Evolutionary conservation across 305 asterid species (phyloP).

Genomic region (Fraxinus baroniana): DNA sequence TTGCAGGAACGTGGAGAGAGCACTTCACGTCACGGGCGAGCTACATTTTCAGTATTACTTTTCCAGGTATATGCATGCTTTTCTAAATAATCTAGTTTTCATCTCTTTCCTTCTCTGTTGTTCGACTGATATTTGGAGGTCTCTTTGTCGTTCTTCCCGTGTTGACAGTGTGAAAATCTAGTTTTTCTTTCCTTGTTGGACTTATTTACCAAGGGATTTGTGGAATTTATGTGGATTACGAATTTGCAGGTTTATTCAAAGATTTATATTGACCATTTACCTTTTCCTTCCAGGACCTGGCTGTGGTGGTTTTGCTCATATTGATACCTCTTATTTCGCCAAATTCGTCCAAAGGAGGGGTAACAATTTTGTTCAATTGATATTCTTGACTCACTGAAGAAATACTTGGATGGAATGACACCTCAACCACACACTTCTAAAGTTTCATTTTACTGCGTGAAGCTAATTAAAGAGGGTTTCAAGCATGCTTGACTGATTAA

Average conservation of each 20-base stretch:
- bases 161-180: constrained; percentile 12
- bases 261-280: background rate
- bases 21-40: constrained; percentile 99
- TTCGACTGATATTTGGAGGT: background rate
- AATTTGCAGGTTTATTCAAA: constrained; percentile 19
- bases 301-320: constrained; percentile 98
- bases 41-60: constrained; percentile 95
- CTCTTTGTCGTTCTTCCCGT: background rate
- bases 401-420: background rate
- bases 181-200: background rate
- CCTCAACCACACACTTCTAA: constrained; percentile 5
- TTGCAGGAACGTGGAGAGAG: constrained; percentile 99
- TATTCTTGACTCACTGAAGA: constrained; percentile 14
- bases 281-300: constrained; percentile 72
- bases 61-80: constrained; percentile 68
- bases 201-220: background rate
- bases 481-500: background rate
- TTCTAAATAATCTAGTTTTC: constrained; percentile 9
- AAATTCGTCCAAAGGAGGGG: constrained; percentile 99
- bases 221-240: background rate
- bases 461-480: constrained; percentile 1
- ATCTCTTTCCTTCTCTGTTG: constrained; percentile 16
- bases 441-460: background rate
- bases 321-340: constrained; percentile 97
- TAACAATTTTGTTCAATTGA: constrained; percentile 33